phyloP scores from a whole-genome alignment of 2,329 filamentous ascomycete species.

The Microdochium nivale region DNA sequence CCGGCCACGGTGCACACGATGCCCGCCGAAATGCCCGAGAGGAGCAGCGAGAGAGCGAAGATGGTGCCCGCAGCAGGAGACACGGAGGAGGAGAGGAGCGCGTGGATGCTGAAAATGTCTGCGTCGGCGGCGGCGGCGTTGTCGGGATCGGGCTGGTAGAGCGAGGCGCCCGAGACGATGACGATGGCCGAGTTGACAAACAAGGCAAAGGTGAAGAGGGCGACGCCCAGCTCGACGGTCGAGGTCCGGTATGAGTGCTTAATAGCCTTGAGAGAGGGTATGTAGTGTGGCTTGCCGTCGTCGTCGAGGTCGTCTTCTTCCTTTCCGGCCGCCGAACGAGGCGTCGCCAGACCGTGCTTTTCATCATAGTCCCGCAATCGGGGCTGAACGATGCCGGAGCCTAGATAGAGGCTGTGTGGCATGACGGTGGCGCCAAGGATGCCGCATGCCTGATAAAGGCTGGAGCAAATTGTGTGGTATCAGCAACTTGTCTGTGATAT shows the following conservation, averaged over 20 bases:
- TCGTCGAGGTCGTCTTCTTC: slow-evolving; percentile 16
- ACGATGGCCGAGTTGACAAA: slow-evolving; percentile 80
- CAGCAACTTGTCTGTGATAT: too few species aligned
- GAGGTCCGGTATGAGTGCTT: slow-evolving; percentile 66
- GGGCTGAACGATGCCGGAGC: slow-evolving; percentile 60
- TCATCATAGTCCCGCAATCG: slow-evolving; percentile 56
- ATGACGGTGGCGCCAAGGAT: slow-evolving; percentile 71
- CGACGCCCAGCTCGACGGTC: slow-evolving; percentile 59
- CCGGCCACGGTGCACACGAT: slow-evolving; percentile 86
- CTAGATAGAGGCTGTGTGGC: slow-evolving; percentile 61
- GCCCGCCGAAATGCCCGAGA: slow-evolving; percentile 73
- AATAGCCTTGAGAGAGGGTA: slow-evolving; percentile 66
- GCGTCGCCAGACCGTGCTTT: slow-evolving; percentile 33
- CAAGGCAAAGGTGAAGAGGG: slow-evolving; percentile 73
- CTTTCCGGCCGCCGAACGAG: background rate
- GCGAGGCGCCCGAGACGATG: slow-evolving; percentile 70
- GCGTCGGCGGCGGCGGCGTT: slow-evolving; percentile 54
- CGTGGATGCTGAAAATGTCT: slow-evolving; percentile 77
- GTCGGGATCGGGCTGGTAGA: slow-evolving; percentile 56
- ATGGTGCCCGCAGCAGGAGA: slow-evolving; percentile 69
- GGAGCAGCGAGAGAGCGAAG: slow-evolving; percentile 74
- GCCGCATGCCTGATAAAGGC: slow-evolving; percentile 62
- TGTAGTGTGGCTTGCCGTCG: slow-evolving; percentile 47
- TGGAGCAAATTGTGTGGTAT: too few species aligned
- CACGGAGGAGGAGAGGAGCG: slow-evolving; percentile 59